Evolutionary conservation across 1,284 basidiomycete genomes (phyloP).

Genomic region (Phlebopus sp.): DNA sequence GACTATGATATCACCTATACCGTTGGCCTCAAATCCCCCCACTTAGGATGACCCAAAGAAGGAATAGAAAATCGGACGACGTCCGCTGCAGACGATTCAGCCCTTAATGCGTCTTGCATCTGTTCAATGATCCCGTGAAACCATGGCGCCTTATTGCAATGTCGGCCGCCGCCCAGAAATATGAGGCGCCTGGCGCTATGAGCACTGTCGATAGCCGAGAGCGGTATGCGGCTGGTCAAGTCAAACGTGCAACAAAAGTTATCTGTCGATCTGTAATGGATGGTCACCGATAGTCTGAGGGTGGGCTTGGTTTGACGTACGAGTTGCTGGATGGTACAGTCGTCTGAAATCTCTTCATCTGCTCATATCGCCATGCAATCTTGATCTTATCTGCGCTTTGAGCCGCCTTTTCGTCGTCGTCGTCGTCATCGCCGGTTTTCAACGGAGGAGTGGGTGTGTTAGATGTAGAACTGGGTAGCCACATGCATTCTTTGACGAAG

Average conservation of each 20-base stretch:
- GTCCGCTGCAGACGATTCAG: constrained; percentile 17
- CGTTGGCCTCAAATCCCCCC: constrained; percentile 59
- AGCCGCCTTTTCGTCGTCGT: constrained; percentile 41
- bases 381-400: constrained; percentile 58
- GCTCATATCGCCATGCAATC: constrained; percentile 96
- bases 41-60: constrained; percentile 66
- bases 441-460: constrained; percentile 13
- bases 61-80: constrained; percentile 68
- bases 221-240: constrained; percentile 59
- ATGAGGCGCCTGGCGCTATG: constrained; percentile 36
- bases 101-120: constrained; percentile 23
- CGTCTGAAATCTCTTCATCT: constrained; percentile 89
- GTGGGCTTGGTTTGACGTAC: constrained; percentile 41
- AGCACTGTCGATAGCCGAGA: constrained; percentile 45
- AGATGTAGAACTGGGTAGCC: constrained; percentile 48
- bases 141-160: constrained; percentile 5
- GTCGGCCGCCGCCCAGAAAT: constrained; percentile 27
- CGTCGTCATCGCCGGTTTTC: constrained; percentile 34
- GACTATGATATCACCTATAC: constrained; percentile 37
- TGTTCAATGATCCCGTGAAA: constrained; percentile 11
- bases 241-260: constrained; percentile 74
- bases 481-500: constrained; percentile 76
- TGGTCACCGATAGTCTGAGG: constrained; percentile 12
- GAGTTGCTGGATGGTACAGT: constrained; percentile 55
- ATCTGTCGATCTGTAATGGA: constrained; percentile 44